Evolutionary conservation across 2,329 filamentous ascomycete genomes (phyloP).

Genomic region (Colletotrichum sojae): DNA sequence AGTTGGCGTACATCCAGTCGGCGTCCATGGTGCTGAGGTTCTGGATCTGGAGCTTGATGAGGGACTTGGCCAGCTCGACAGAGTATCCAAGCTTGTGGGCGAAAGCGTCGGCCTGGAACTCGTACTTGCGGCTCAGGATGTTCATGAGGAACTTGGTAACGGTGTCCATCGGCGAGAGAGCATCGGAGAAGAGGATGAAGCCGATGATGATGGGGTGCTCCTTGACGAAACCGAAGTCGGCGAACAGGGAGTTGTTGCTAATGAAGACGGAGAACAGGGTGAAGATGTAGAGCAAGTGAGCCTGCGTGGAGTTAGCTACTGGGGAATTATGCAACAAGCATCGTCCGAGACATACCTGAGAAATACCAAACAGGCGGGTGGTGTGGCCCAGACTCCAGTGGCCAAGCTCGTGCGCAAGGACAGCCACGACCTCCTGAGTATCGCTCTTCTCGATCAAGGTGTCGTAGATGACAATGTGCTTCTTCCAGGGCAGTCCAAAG

Average conservation of each 20-base stretch:
- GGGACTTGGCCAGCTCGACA: constrained; percentile 83
- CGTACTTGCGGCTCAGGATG: constrained; percentile 91
- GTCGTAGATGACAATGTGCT: constrained; percentile 99
- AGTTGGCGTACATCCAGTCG: constrained; percentile 98
- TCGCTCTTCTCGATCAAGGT: constrained; percentile 97
- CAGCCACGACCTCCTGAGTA: constrained; percentile 92
- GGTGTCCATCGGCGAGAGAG: constrained; percentile 94
- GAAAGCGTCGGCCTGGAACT: constrained; percentile 96
- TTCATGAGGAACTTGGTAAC: constrained; percentile 97
- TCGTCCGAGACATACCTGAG: constrained; percentile 71
- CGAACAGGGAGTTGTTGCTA: constrained; percentile 92
- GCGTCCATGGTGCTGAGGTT: constrained; percentile 99
- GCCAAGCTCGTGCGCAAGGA: constrained; percentile 94
- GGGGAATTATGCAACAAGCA: background rate
- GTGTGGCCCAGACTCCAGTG: constrained; percentile 98
- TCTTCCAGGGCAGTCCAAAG: constrained; percentile 98
- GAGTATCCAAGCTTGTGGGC: constrained; percentile 88
- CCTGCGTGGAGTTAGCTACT: constrained; percentile 61
- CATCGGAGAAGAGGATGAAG: constrained; percentile 97
- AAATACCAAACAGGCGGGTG: constrained; percentile 89
- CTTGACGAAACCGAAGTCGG: constrained; percentile 88
- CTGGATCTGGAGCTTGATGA: constrained; percentile 98
- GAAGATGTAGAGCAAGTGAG: constrained; percentile 97
- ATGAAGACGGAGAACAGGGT: constrained; percentile 97
- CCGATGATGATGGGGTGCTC: constrained; percentile 95